Evolutionary conservation across 2,329 filamentous ascomycete species (phyloP).

Genomic region (Nemania diffusa): DNA sequence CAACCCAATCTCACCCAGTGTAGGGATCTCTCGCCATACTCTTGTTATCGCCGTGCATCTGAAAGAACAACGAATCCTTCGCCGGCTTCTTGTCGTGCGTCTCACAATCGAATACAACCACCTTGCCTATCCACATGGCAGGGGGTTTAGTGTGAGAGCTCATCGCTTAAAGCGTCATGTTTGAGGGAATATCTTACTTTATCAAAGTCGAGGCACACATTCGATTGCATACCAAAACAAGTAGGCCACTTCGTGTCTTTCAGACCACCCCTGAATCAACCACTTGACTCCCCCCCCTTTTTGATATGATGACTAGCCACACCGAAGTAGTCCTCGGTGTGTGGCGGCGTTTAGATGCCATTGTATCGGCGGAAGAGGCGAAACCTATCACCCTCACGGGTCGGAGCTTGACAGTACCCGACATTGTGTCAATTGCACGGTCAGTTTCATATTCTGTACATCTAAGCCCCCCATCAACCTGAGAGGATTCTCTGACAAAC

Average conservation of each 20-base stretch:
- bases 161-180: background rate
- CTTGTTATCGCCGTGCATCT: background rate
- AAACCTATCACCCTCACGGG: constrained; percentile 21
- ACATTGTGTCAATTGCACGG: constrained; percentile 27
- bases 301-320: constrained; percentile 8
- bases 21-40: background rate
- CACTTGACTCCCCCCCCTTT: background rate
- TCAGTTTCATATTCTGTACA: background rate
- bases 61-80: background rate
- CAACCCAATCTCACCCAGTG: background rate
- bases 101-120: background rate
- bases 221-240: background rate
- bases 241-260: background rate
- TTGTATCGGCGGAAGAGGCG: background rate
- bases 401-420: constrained; percentile 19
- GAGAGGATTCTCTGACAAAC: background rate
- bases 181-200: background rate
- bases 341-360: constrained; percentile 9
- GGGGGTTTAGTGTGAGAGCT: background rate
- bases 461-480: background rate
- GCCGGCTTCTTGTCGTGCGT: background rate
- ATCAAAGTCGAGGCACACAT: background rate
- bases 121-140: background rate
- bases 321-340: constrained; percentile 18
- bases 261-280: background rate